Evolutionary conservation across 352 stramenopile genomes (phyloP), one percentile per base, ranked within the genome.

Genomic region (Pythium phragmitis): DNA sequence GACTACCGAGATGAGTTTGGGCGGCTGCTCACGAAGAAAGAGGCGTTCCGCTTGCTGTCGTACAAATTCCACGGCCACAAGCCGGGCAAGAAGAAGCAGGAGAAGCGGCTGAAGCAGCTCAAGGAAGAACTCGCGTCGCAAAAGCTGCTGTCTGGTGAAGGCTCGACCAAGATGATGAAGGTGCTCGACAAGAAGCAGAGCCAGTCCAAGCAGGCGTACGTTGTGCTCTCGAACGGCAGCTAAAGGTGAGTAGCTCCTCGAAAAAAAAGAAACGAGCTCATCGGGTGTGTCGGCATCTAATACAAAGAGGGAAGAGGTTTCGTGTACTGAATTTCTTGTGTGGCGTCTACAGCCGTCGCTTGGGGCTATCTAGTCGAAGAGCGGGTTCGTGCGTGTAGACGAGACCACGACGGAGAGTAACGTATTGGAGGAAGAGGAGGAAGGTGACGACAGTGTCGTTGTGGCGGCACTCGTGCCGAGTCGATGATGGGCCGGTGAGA

Each of bases 1-100:
- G 96, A 99, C 71, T 99, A 99, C 79, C 87, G 97, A 46, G 97
- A 99, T 71, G 95, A 99, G 55, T 95, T 98, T 74, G 97, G 97
- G 6, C 91, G 94, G 4, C 70, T 99, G 42, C 76, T 99, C 11
- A 99, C 97, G 7, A 91, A 97, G 48, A 99, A 99, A 70, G 97
- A 99, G 73, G 96, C 97, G 1, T 99, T 98, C 84, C 93, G 97
- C 33, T 80, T 99, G 69, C 76, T 99, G 33, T 98, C 92, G 74
- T 99, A 99, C 82, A 97, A 98, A 68, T 99, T 99, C 77, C 97
- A 99, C 73, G 97, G 97, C 26, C 94, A 99, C 67, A 95, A 94
- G 7, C 97, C 94, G 6, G 92, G 90, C 7, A 98, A 99, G 77
- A 99, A 98, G 73, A 99, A 99, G 68, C 89, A 98, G 67, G 97